Conservation (phyloP, 1,139 yeast genomes). For the Protomyces macrosporus region DNA sequence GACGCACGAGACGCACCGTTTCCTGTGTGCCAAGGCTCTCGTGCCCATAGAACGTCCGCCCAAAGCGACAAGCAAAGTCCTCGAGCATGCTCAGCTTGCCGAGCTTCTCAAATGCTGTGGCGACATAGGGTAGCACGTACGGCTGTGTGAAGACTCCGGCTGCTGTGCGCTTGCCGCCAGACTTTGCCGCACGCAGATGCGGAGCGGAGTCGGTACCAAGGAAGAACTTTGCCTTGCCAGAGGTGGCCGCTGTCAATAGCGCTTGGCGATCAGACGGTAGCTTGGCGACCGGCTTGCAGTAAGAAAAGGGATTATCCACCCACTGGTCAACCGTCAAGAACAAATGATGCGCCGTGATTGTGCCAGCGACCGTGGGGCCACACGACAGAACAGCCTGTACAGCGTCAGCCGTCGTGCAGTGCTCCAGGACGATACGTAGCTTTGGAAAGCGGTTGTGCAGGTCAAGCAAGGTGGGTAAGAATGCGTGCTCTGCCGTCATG, state of each 20-base stretch:
- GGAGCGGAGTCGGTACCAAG: constrained; percentile 98
- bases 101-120: constrained; percentile 70
- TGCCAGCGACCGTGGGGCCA: constrained; percentile 75
- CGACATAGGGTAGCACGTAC: constrained; percentile 73
- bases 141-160: constrained; percentile 97
- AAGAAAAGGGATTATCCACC: constrained; percentile 94
- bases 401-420: constrained; percentile 89
- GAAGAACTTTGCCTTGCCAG: constrained; percentile 88
- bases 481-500: constrained; percentile 86
- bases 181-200: constrained; percentile 71
- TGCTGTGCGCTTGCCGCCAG: constrained; percentile 58
- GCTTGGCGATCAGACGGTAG: constrained; percentile 79
- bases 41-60: constrained; percentile 63
- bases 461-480: constrained; percentile 81
- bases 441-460: constrained; percentile 80
- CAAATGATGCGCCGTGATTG: constrained; percentile 93
- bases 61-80: constrained; percentile 70
- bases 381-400: constrained; percentile 67
- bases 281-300: constrained; percentile 97
- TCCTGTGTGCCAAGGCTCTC: constrained; percentile 39
- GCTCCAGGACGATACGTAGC: constrained; percentile 83
- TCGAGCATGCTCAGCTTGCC: constrained; percentile 61
- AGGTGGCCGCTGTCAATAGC: constrained; percentile 76
- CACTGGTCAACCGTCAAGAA: constrained; percentile 84
- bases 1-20: constrained; percentile 50